Base-by-base conservation (phyloP, 176 grass and related monocot genomes). In the Guadua angustifolia region DNA sequence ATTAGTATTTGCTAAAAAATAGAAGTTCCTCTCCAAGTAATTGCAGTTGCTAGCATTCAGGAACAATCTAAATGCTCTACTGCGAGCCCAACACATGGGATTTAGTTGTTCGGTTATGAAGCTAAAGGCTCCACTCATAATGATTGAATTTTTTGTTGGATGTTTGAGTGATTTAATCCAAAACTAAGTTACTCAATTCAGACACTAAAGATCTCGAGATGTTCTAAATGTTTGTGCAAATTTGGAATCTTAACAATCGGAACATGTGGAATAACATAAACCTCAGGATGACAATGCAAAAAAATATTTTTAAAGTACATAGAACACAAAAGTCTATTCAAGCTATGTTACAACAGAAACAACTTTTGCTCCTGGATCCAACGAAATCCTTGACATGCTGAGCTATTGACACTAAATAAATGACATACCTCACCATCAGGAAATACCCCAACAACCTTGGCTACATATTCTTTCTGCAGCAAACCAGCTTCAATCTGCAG, bases 401-500 rank as follows among this genome's bases (percentile, higher is more conserved):
- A 74, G 26, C 46, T 36, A 17, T 25, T 12, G 2, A 11, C 43
- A 8, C 9, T 70, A 67, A 43, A 81, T 43, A 76, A 70, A 80
- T 7, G 22, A 3, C 58, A 45, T 86, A 98, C 93, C 93, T 98
- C 95, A 70, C 80, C 87, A 49, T 93, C 88, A 83, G 93, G 95
- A 95, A 98, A 98, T 66, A 89, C 77, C 11, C 95, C 95, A 75
- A 95, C 80, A 84, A 98, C 95, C 77, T 89, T 98, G 40, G 95
- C 95, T 66, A 98, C 92, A 83, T 98, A 98, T 81, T 98, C 95
- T 66, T 98, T 98, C 47, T 93, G 82, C 72, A 98, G 62, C 55
- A 95, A 86, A 49, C 91, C 86, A 87, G 82, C 85, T 87, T 98
- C 93, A 69, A 98, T 93, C 93, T 98, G 71, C 43, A 65, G 35